Evolutionary conservation across 441 rosid genomes (phyloP), one percentile per base, ranked within the genome.

Genomic region (Euphorbia celastroides): DNA sequence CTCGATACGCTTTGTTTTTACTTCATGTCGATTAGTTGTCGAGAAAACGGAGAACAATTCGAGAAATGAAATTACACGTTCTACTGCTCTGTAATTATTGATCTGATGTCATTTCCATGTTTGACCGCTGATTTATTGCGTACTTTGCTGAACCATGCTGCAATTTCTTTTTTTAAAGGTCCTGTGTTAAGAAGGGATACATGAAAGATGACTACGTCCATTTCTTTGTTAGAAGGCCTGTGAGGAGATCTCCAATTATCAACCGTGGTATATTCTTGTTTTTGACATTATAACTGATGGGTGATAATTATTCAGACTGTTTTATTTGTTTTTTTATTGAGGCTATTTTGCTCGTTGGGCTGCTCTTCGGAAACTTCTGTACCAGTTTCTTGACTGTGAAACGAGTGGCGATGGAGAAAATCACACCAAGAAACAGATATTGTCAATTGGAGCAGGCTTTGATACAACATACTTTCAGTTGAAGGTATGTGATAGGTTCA

Each of bases 341-440:
- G 97, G 99, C 75, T 94, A 92, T 74, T 94, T 83, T 77, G 85
- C 98, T 27, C 97, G 98, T 38, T 94, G 96, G 98, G 96, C 98
- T 73, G 98, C 97, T 72, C 72, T 92, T 57, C 78, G 97, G 64
- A 87, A 87, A 86, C 87, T 92, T 75, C 64, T 94, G 31, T 72
- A 65, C 77, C 97, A 92, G 80, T 94, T 94, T 81, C 88, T 92
- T 52, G 92, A 89, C 64, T 77, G 78, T 64, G 78, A 70, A 65
- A 58, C 59, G 61, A 77, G 66, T 34, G 59, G 66, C 46, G 73
- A 67, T 55, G 82, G 58, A 63, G 62, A 74, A 46, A 60, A 72
- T 59, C 78, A 44, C 2, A 12, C 70, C 0, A 87, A 82, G 86
- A 94, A 86, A 77, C 98, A 89, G 88, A 89, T 92, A 80, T 73